Conservation (phyloP, 305 asterid species). For the Coffea humblotiana region DNA sequence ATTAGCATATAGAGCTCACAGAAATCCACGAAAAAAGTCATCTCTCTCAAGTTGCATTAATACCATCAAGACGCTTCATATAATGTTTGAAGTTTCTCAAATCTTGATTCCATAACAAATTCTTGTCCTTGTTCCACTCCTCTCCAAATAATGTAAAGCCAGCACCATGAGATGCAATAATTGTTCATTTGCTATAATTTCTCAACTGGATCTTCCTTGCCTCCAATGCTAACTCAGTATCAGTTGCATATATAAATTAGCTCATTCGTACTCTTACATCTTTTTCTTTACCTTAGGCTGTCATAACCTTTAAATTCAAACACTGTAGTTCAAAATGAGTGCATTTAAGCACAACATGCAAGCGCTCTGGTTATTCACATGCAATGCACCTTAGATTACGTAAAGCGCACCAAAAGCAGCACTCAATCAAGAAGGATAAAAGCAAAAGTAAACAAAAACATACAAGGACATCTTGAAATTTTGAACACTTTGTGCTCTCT, state of each 20-base stretch:
- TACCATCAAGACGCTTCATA: background rate
- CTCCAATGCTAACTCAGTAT: background rate
- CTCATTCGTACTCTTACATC: background rate
- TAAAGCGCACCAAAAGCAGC: background rate
- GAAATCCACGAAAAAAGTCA: background rate
- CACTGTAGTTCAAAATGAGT: background rate
- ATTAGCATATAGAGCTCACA: background rate
- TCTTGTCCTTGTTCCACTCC: background rate
- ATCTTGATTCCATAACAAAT: background rate
- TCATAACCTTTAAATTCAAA: no score
- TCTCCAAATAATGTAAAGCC: background rate
- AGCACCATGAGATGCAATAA: background rate
- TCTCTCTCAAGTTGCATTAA: background rate
- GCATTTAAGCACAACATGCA: background rate
- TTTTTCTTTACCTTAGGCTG: background rate
- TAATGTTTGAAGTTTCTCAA: background rate
- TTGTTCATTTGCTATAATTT: background rate
- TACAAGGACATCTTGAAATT: no score
- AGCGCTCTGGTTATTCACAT: background rate
- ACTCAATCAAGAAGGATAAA: background rate
- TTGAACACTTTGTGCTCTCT: no score
- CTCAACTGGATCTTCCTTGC: no score
- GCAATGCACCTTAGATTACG: background rate
- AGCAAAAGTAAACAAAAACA: no score
- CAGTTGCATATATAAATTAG: background rate